phyloP scores from a whole-genome alignment of 805 yeast species.

The Teunomyces stri region DNA sequence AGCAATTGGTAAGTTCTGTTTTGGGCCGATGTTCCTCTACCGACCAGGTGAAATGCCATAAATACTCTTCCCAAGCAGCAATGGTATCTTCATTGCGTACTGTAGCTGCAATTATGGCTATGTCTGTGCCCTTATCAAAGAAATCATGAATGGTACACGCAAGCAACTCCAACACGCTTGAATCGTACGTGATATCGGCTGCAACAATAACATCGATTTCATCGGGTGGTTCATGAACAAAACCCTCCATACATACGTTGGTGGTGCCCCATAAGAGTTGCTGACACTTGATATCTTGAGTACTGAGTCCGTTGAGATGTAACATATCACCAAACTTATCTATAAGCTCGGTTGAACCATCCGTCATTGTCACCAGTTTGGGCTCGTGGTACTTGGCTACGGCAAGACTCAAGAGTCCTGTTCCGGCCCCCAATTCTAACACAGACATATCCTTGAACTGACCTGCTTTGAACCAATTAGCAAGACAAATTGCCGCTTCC shows the following conservation, averaged over 20 bases:
- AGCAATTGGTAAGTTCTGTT: slow-evolving; percentile 9
- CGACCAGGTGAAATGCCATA: neutral
- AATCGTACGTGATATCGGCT: slow-evolving; percentile 88
- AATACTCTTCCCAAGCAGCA: slow-evolving; percentile 27
- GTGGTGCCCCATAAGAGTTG: slow-evolving; percentile 58
- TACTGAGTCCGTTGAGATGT: slow-evolving; percentile 34
- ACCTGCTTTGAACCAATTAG: slow-evolving; percentile 44
- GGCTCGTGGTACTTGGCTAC: slow-evolving; percentile 24
- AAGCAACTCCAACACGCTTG: slow-evolving; percentile 53
- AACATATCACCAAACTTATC: slow-evolving; percentile 47
- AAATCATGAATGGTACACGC: slow-evolving; percentile 47
- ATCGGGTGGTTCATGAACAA: slow-evolving; percentile 29
- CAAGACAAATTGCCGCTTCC: slow-evolving; percentile 81
- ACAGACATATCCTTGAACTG: slow-evolving; percentile 23
- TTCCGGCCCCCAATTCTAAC: slow-evolving; percentile 85
- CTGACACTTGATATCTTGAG: slow-evolving; percentile 16
- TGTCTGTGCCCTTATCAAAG: slow-evolving; percentile 20
- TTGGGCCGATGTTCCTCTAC: neutral
- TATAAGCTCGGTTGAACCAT: slow-evolving; percentile 61
- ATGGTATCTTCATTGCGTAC: slow-evolving; percentile 52
- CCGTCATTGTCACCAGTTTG: slow-evolving; percentile 50
- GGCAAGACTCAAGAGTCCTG: slow-evolving; percentile 71
- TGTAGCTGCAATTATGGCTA: slow-evolving; percentile 67
- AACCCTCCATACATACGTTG: slow-evolving; percentile 33
- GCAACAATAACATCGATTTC: slow-evolving; percentile 58